Evolutionary conservation across 352 stramenopile genomes (phyloP).

Genomic region (Phytophthora macrochlamydospora): DNA sequence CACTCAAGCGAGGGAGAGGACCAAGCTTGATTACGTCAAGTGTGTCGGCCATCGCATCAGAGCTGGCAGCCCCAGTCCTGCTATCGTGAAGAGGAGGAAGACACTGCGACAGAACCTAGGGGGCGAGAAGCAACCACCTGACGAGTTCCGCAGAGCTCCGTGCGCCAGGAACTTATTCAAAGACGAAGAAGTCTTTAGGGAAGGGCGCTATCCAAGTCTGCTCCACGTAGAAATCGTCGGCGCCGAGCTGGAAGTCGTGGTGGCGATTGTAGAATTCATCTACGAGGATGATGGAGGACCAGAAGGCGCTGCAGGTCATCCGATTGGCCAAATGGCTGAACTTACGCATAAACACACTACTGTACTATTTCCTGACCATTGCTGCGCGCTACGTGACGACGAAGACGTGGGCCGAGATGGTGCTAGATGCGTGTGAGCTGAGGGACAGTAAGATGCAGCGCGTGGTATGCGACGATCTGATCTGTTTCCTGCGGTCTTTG

Average conservation of each 20-base stretch:
- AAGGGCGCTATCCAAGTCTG: constrained; percentile 6
- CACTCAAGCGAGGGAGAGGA: neutral
- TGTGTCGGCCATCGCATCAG: neutral
- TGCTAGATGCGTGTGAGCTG: constrained; percentile 36
- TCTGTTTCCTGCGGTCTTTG: constrained; percentile 30
- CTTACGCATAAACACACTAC: constrained; percentile 29
- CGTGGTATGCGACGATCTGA: constrained; percentile 31
- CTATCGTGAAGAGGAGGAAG: constrained; percentile 23
- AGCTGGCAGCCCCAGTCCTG: constrained; percentile 4
- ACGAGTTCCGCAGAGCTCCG: constrained; percentile 12
- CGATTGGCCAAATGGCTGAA: constrained; percentile 53
- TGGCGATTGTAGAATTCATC: constrained; percentile 60
- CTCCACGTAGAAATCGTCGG: constrained; percentile 53
- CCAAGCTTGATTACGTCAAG: neutral
- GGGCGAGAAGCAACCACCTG: constrained; percentile 16
- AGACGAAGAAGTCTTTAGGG: constrained; percentile 10
- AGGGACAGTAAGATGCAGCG: constrained; percentile 15
- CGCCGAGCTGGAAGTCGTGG: constrained; percentile 43
- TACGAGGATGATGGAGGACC: constrained; percentile 43
- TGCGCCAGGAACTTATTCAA: constrained; percentile 25
- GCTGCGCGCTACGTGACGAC: constrained; percentile 35
- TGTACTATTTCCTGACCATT: constrained; percentile 51
- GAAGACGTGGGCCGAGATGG: constrained; percentile 54
- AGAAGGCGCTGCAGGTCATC: constrained; percentile 39
- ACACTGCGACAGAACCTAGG: constrained; percentile 15